These are phyloP conservation scores for Cordyceps pruinosa DNA, from an alignment of 2,329 filamentous ascomycete genomes.

Conservation along the genomic window DNA sequence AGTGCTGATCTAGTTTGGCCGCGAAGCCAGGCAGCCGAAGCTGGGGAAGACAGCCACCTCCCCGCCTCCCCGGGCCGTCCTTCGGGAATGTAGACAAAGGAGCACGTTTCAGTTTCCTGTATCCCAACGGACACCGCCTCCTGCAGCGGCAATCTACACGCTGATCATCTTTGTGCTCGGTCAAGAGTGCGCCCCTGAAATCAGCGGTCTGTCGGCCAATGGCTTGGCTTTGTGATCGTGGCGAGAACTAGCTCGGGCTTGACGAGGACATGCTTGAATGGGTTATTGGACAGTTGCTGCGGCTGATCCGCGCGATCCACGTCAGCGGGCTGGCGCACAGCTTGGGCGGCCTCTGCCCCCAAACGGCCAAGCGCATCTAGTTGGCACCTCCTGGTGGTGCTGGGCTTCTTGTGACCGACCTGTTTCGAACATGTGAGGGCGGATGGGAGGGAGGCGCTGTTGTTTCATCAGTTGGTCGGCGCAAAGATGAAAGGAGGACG, in stretches of 20 bases:
- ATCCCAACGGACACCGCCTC: neutral
- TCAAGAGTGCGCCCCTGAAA: neutral
- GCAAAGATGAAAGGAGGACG: neutral
- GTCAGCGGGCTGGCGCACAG: neutral
- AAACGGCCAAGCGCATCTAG: neutral
- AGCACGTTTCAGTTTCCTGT: neutral
- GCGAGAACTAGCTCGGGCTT: neutral
- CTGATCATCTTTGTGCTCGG: neutral
- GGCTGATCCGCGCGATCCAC: conserved; percentile 5
- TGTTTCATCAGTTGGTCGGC: neutral
- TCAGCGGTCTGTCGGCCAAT: conserved; percentile 3
- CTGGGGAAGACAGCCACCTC: too few species aligned
- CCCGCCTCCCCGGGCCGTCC: too few species aligned
- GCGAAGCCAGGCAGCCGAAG: neutral
- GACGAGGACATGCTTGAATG: too few species aligned
- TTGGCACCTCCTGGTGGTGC: neutral
- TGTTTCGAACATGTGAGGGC: neutral
- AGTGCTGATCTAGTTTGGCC: neutral
- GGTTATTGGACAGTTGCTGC: neutral
- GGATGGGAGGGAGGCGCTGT: neutral
- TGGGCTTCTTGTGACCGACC: neutral
- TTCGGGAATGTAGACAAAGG: neutral
- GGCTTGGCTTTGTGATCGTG: neutral
- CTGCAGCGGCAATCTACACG: neutral
- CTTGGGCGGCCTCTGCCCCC: neutral